These are phyloP conservation scores for Andrographis paniculata DNA, from an alignment of 305 asterid genomes.

Conservation along the genomic window DNA sequence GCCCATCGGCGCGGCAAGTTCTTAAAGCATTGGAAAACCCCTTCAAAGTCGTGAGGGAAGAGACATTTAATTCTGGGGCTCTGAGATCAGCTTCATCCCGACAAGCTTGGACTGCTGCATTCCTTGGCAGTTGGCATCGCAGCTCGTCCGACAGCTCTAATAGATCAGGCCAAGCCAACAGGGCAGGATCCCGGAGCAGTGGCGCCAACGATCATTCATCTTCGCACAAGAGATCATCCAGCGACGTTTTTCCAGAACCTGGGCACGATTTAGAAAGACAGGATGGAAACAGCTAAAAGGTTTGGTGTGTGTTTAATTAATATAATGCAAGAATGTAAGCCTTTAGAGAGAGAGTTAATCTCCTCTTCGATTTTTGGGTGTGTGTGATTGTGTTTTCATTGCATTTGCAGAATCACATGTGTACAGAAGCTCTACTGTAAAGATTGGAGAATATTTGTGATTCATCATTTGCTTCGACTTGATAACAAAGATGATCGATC, in stretches of 20 bases:
- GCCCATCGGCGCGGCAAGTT: slow-evolving; percentile 58
- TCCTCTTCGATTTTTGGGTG: too few species aligned
- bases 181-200: slow-evolving; percentile 48
- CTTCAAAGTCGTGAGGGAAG: slow-evolving; percentile 56
- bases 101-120: slow-evolving; percentile 47
- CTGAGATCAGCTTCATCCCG: slow-evolving; percentile 39
- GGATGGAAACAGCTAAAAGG: slow-evolving; percentile 15
- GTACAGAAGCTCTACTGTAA: background rate
- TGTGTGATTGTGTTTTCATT: background rate
- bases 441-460: background rate
- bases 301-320: background rate
- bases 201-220: slow-evolving; percentile 45
- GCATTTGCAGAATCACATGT: background rate
- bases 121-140: slow-evolving; percentile 49
- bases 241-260: slow-evolving; percentile 63
- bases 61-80: slow-evolving; percentile 38
- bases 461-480: background rate
- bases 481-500: too few species aligned
- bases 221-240: slow-evolving; percentile 48
- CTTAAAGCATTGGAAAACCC: slow-evolving; percentile 68
- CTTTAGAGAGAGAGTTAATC: too few species aligned
- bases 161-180: slow-evolving; percentile 25
- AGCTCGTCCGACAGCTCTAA: slow-evolving; percentile 48
- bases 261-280: slow-evolving; percentile 34
- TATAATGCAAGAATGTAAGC: background rate